A percentile compares a stretch with the other conserved stretches of the same genome.
Evolutionary conservation across 75 land plant species (phyloP).

Genomic region (Sequoia sempervirens): DNA sequence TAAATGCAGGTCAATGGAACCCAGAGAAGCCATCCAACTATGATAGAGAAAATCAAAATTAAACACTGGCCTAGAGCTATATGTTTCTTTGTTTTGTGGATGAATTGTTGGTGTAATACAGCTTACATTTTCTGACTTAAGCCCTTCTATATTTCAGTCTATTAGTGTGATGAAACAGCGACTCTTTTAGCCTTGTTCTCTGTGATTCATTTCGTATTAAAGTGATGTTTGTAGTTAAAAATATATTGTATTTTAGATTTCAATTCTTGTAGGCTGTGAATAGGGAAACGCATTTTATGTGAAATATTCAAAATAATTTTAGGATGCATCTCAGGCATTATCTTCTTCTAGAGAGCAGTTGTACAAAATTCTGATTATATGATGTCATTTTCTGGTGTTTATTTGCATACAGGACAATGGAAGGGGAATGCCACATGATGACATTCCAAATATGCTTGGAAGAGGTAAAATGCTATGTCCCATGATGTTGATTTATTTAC

Average conservation of each 20-base stretch:
- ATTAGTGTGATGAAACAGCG: background rate
- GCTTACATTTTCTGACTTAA: background rate
- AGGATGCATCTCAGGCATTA: background rate
- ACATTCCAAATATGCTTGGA: constrained; percentile 99
- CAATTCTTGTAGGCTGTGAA: background rate
- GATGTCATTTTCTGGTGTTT: background rate
- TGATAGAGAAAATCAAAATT: background rate
- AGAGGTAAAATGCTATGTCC: constrained; percentile 46
- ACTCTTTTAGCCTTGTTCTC: background rate
- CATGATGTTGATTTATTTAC: background rate
- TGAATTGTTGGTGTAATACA: background rate
- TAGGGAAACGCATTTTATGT: background rate
- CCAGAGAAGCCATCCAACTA: background rate
- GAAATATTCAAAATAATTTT: background rate
- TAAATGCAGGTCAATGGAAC: background rate
- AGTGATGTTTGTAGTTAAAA: background rate
- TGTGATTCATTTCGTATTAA: background rate
- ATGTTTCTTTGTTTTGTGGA: background rate
- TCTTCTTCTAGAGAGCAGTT: background rate
- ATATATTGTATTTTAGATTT: background rate
- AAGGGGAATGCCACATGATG: constrained; percentile 98
- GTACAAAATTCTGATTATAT: background rate
- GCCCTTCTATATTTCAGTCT: background rate
- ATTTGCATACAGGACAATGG: constrained; percentile 85
- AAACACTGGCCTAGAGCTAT: background rate